Evolutionary conservation across 345 rosid genomes (phyloP), one percentile per base, ranked within the genome.

Genomic region (Bruguiera parviflora): DNA sequence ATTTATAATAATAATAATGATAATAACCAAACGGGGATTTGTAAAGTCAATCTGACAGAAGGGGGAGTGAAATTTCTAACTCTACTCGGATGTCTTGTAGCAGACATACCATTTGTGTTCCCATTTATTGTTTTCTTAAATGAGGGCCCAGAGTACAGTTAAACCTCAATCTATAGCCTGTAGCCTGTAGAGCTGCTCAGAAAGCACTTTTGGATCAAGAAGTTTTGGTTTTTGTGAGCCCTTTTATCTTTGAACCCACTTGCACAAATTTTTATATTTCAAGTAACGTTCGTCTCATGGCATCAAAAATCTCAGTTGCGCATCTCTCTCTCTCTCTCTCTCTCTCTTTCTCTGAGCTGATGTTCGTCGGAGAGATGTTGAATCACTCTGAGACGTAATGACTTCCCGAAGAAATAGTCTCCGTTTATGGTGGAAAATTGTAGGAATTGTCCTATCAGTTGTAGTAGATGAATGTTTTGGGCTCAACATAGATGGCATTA

Each of bases 401-500:
- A 87, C 27, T 39, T 69, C 55, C 68, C 73, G 74, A 29, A 73
- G 69, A 65, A 20, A 67, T 71, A 64, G 67, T 66, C 82, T 73
- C 77, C 71, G 46, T 74, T 72, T 77, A 52, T 67, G 66, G 81
- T 66, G 80, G 82, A 73, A 64, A 64, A 35, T 71, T 77, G 66
- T 79, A 53, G 64, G 49, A 33, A 57, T 63, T 24, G 15, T 69
- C 2, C 55, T 73, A 52, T 58, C 19, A 35, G 33, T 76, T 55
- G 67, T 68, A 33, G 64, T 47, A 3, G 60, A 69, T 52, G 68
- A 66, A 5, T 73, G 83, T 35, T 58, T 69, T 58, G 85, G 87
- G 61, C 80, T 91, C 6, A 88, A 73, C 82, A 83, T 81, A 11
- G 99, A 95, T 69, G 97, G 96, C 20, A 75, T 89, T 61, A 83